These are phyloP conservation scores for Daldinia childiae DNA, from an alignment of 495 filamentous ascomycete species.

Conservation along the genomic window DNA sequence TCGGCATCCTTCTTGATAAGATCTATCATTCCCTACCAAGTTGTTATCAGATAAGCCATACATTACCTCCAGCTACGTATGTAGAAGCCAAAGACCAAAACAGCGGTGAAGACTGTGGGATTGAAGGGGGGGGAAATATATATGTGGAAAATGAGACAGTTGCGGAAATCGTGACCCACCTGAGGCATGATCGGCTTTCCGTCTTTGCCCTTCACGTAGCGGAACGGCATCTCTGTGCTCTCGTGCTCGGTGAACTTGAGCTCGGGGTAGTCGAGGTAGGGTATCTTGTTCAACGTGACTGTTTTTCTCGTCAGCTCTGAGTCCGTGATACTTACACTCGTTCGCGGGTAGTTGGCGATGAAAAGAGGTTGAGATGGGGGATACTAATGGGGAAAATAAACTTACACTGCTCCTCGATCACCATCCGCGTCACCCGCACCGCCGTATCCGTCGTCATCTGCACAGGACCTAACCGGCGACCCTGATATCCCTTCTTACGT, in stretches of 20 bases:
- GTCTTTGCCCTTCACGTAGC: conserved; percentile 81
- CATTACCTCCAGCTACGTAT: neutral
- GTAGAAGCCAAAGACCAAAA: neutral
- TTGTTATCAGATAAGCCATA: conserved; percentile 1
- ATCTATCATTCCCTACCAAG: conserved; percentile 84
- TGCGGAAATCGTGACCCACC: conserved; percentile 57
- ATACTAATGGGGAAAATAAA: neutral
- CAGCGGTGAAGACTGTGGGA: neutral
- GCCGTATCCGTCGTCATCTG: conserved; percentile 99
- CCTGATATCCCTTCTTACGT: conserved; percentile 88
- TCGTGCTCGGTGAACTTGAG: conserved; percentile 89
- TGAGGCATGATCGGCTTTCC: conserved; percentile 89
- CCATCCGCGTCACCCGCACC: conserved; percentile 88
- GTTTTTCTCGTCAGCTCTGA: neutral
- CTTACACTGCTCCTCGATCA: conserved; percentile 83
- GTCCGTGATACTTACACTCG: neutral
- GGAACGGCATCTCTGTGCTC: conserved; percentile 95
- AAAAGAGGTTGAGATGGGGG: neutral
- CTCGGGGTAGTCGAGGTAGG: conserved; percentile 87
- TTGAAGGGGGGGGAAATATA: no score
- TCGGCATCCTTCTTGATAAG: conserved; percentile 94
- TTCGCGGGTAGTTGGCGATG: neutral
- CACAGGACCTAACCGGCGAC: conserved; percentile 86
- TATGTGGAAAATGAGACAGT: neutral
- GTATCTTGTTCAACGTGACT: conserved; percentile 80